Percentiles rank a stretch among this genome's conserved stretches.
Conservation (phyloP, 179 eudicot species). For the Beta macrorhiza region DNA sequence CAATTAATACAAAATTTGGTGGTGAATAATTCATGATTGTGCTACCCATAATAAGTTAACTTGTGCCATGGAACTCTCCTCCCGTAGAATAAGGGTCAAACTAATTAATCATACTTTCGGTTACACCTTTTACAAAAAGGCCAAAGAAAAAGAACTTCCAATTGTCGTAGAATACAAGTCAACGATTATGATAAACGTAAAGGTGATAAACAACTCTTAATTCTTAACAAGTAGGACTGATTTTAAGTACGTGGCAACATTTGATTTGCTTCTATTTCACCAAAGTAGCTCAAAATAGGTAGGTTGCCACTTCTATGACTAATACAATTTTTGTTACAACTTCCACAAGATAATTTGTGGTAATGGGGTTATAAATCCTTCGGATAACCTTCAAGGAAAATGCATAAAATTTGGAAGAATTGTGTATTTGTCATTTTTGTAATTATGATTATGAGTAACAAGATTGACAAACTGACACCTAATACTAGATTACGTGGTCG, state of each 20-base stretch:
- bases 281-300: neutral
- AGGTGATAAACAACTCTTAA: neutral
- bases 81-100: constrained; percentile 30
- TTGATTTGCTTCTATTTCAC: neutral
- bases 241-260: neutral
- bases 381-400: too few relatives aligned
- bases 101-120: constrained; percentile 24
- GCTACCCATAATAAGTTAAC: neutral
- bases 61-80: constrained; percentile 3
- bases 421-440: too few relatives aligned
- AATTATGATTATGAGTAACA: too few relatives aligned
- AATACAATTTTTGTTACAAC: neutral
- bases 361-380: too few relatives aligned
- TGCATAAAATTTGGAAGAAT: too few relatives aligned
- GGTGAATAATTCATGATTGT: constrained; percentile 12
- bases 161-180: constrained; percentile 14
- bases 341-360: too few relatives aligned
- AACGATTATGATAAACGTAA: neutral
- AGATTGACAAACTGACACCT: too few relatives aligned
- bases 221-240: neutral
- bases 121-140: neutral
- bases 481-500: too few relatives aligned
- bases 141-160: neutral
- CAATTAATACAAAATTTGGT: neutral
- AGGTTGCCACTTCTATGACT: neutral